Base-by-base conservation (phyloP, 495 filamentous ascomycete species). In the Tetracladium marchalianum region DNA sequence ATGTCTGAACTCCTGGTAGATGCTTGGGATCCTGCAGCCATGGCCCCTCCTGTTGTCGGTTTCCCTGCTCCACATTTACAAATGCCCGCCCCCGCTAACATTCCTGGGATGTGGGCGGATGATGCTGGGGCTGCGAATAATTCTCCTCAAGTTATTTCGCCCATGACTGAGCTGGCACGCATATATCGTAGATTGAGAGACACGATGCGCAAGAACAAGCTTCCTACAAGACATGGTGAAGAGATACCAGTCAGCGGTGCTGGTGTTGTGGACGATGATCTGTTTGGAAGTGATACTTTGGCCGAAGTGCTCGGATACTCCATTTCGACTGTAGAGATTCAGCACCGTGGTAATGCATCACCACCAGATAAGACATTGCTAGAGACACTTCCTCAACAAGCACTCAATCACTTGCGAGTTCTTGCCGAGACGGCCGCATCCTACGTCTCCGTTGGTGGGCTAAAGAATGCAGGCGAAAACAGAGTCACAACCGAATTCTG, bases 311-410 rank as follows among this genome's bases (percentile, higher is more conserved):
- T 97, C 13, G 92, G 88, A 0, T 87, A 75, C 63, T 88, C 90
- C n/a, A 90, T 99, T 41, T 78, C 90, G 1, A 80, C 87, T 0
- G 79, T 84, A 5, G 92, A 99, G 62, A 96, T 99, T 46, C 79
- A 87, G 37, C 90, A 95, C 58, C 84, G 92, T 43, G 92, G 93
- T 11, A 68, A 88, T 1, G 82, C 85, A 46, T 81, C 84, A 4
- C 78, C 87, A 35, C 76, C 78, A 31, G 85, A 84, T 15, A 70
- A 72, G 54, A 90, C 83, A 0, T 66, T 96, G 31, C 58, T 97
- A n/a, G 84, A 90, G 49, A 88, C 81, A 54, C 84, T 97, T 22
- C 80, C 90, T 0, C 76, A 86, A 34, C 75, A 93, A 56, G 71
- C 78, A 2, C 62, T 98, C 35, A 89, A 87, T 0, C 88, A 95